Evolutionary conservation across 2,329 filamentous ascomycete genomes (phyloP).

Genomic region (Fusarium fracticaudum): DNA sequence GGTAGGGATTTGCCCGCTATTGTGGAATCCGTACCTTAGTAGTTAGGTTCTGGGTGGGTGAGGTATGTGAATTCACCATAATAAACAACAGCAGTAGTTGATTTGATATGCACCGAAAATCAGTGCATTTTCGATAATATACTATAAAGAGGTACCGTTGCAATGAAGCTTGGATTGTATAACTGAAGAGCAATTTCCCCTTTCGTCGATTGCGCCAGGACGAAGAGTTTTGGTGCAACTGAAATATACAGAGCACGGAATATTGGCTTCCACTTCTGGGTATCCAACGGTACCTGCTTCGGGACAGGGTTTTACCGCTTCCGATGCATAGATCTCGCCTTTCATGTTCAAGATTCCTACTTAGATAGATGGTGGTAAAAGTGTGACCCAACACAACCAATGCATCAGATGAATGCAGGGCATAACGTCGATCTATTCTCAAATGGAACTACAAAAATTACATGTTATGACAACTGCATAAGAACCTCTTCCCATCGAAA

Average conservation of each 20-base stretch:
- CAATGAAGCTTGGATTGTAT: not conserved
- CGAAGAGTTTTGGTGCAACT: constrained; percentile 30
- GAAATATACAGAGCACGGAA: not conserved
- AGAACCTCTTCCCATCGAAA: not conserved
- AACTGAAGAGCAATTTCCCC: constrained; percentile 4
- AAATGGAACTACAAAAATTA: not conserved
- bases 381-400: not conserved
- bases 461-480: not conserved
- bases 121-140: constrained; percentile 3
- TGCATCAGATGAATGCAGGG: constrained; percentile 1
- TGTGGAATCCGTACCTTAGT: not conserved
- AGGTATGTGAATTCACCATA: constrained; percentile 17
- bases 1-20: not conserved
- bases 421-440: constrained; percentile 12
- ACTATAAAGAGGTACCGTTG: not conserved
- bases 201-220: constrained; percentile 18
- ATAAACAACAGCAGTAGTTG: constrained; percentile 1
- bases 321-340: constrained; percentile 15
- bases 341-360: not conserved
- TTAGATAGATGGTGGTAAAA: not conserved
- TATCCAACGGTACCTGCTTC: constrained; percentile 21
- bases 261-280: not conserved
- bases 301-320: constrained; percentile 40
- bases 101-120: not conserved
- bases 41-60: not conserved